Evolutionary conservation across 2,329 filamentous ascomycete species (phyloP).

Genomic region (Paecilomyces formosus): DNA sequence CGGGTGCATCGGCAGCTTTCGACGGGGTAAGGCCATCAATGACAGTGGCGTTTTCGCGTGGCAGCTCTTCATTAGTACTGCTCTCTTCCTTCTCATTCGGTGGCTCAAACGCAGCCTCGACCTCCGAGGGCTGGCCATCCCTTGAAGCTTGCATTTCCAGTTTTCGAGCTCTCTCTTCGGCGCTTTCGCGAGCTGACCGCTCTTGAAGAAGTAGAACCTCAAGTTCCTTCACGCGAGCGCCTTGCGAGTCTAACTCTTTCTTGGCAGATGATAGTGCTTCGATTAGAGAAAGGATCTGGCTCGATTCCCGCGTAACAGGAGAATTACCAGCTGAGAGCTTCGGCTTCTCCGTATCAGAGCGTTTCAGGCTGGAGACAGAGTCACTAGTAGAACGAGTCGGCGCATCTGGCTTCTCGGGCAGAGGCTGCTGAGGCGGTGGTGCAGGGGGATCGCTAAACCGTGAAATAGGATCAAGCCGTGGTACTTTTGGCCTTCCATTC

Average conservation of each 20-base stretch:
- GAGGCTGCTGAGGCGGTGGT: constrained; percentile 83
- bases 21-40: constrained; percentile 1
- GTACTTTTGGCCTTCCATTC: constrained; percentile 40
- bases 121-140: constrained; percentile 30
- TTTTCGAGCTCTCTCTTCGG: constrained; percentile 71
- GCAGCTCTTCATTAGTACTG: constrained; percentile 4
- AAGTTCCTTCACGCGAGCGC: constrained; percentile 68
- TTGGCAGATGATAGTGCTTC: constrained; percentile 78
- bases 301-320: constrained; percentile 48
- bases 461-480: constrained; percentile 67
- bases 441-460: constrained; percentile 90
- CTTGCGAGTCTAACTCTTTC: constrained; percentile 80
- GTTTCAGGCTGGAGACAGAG: constrained; percentile 55
- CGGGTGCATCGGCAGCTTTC: constrained; percentile 8
- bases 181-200: constrained; percentile 69
- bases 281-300: constrained; percentile 75
- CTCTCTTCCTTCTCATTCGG: constrained; percentile 17
- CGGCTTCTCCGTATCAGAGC: constrained; percentile 67
- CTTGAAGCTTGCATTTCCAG: constrained; percentile 54
- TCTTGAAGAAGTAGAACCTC: constrained; percentile 74
- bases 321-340: constrained; percentile 43
- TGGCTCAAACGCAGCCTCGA: constrained; percentile 44
- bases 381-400: constrained; percentile 37
- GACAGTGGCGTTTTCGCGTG: constrained; percentile 5
- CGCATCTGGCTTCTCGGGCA: constrained; percentile 86